Evolutionary conservation across 108 stramenopile genomes (phyloP).

Genomic region (Stephanodiscus minutulus): DNA sequence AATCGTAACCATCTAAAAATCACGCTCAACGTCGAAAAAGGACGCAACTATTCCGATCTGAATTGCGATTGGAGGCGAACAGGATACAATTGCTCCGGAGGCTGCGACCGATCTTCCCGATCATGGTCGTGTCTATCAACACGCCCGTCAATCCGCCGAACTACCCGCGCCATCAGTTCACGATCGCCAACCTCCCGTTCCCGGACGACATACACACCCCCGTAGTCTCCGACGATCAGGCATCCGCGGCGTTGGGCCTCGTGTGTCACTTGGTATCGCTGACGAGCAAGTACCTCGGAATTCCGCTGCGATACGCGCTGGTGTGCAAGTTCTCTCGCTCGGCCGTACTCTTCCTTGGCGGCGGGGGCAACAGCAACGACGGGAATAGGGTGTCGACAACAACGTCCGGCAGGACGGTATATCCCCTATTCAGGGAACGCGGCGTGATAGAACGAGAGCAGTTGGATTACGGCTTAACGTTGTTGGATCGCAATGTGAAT

Average conservation of each 20-base stretch:
- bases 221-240: slow-evolving; percentile 72
- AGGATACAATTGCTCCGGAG: slow-evolving; percentile 27
- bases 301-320: slow-evolving; percentile 75
- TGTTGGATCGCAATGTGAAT: slow-evolving; percentile 80
- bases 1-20: not conserved
- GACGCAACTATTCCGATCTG: slow-evolving; percentile 16
- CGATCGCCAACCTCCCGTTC: slow-evolving; percentile 61
- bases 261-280: slow-evolving; percentile 74
- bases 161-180: slow-evolving; percentile 39
- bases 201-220: slow-evolving; percentile 69
- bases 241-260: slow-evolving; percentile 84
- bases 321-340: slow-evolving; percentile 88
- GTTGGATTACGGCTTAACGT: slow-evolving; percentile 65
- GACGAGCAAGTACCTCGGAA: slow-evolving; percentile 79
- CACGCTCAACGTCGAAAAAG: not conserved
- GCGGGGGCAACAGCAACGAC: slow-evolving; percentile 6
- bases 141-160: slow-evolving; percentile 12
- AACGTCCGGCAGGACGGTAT: slow-evolving; percentile 39
- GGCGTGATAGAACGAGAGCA: slow-evolving; percentile 75
- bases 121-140: slow-evolving; percentile 18
- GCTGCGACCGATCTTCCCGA: slow-evolving; percentile 32
- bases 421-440: slow-evolving; percentile 78
- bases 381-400: not conserved
- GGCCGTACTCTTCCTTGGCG: slow-evolving; percentile 49
- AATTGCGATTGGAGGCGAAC: slow-evolving; percentile 29